Conservation (phyloP, 78 protist species). For the Tieghemostelium lacteum region DNA sequence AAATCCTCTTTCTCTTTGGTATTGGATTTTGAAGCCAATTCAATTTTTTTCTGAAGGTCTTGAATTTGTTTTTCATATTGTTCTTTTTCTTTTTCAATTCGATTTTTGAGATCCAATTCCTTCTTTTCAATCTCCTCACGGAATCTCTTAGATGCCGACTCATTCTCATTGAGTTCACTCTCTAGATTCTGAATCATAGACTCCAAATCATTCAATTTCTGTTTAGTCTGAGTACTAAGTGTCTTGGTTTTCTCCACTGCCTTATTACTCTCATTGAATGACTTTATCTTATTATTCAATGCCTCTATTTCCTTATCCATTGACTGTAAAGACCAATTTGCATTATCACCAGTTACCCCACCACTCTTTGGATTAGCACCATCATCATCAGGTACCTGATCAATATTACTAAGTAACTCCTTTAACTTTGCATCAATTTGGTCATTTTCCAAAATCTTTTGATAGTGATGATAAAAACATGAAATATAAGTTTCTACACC, state of each 20-base stretch:
- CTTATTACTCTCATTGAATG: slow-evolving; percentile 20
- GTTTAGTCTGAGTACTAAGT: slow-evolving; percentile 60
- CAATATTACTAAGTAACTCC: slow-evolving; percentile 41
- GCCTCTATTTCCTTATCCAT: slow-evolving; percentile 71
- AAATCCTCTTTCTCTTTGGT: slow-evolving; percentile 44
- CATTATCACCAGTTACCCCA: background rate
- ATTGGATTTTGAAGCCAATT: background rate
- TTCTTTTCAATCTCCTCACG: slow-evolving; percentile 71
- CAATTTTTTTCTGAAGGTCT: slow-evolving; percentile 48
- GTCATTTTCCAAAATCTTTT: slow-evolving; percentile 32
- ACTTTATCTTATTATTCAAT: slow-evolving; percentile 30
- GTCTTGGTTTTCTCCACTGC: slow-evolving; percentile 33
- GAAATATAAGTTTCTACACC: slow-evolving; percentile 57
- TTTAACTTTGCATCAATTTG: slow-evolving; percentile 44
- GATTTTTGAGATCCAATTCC: slow-evolving; percentile 57
- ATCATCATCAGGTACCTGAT: background rate
- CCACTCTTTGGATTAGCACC: background rate
- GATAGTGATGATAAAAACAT: slow-evolving; percentile 53
- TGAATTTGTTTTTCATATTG: slow-evolving; percentile 63
- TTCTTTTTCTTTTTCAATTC: slow-evolving; percentile 67
- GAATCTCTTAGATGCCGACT: slow-evolving; percentile 19
- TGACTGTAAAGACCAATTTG: slow-evolving; percentile 20
- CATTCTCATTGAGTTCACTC: slow-evolving; percentile 46
- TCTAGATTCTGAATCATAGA: slow-evolving; percentile 19
- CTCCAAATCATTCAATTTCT: slow-evolving; percentile 44